Percentiles rank a stretch among this genome's conserved stretches.
Evolutionary conservation across 257 asterid genomes (phyloP).

Genomic region (Petunia axillaris): DNA sequence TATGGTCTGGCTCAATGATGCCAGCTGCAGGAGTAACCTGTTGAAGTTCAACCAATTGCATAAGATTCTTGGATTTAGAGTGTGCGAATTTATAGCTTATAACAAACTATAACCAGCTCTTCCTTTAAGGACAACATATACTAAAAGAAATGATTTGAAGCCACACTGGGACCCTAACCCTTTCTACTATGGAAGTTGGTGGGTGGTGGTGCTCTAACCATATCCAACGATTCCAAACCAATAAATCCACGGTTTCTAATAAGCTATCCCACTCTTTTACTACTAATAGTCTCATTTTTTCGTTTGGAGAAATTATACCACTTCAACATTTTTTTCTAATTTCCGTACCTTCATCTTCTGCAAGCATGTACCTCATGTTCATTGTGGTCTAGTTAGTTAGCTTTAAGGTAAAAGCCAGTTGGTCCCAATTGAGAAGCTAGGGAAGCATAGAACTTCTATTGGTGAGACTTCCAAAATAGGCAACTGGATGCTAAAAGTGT

Average conservation of each 20-base stretch:
- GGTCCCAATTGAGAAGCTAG: constrained; percentile 15
- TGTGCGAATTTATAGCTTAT: not conserved
- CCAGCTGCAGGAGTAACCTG: constrained; percentile 90
- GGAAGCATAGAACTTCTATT: not conserved
- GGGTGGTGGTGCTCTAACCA: not conserved
- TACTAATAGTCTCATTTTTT: not conserved
- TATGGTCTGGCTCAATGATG: constrained; percentile 67
- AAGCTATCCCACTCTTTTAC: not conserved
- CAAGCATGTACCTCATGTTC: constrained; percentile 8
- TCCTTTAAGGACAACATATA: not conserved
- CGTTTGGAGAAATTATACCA: not conserved
- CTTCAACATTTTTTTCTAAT: not conserved
- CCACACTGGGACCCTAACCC: not conserved
- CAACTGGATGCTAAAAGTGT: not conserved
- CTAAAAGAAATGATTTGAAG: not conserved
- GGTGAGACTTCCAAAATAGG: not conserved
- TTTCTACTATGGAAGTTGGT: not conserved
- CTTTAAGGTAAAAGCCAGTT: not conserved
- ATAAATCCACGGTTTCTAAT: not conserved
- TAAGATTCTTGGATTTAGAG: constrained; percentile 16
- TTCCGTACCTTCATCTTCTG: not conserved
- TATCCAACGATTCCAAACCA: constrained; percentile 1
- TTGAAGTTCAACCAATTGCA: constrained; percentile 22
- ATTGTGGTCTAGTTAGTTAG: constrained; percentile 9
- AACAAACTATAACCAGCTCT: not conserved